A percentile compares a stretch with the other conserved stretches of the same genome.
Conservation (phyloP, 2,329 filamentous ascomycete species). For the Ceratocystis cacaofunesta region DNA sequence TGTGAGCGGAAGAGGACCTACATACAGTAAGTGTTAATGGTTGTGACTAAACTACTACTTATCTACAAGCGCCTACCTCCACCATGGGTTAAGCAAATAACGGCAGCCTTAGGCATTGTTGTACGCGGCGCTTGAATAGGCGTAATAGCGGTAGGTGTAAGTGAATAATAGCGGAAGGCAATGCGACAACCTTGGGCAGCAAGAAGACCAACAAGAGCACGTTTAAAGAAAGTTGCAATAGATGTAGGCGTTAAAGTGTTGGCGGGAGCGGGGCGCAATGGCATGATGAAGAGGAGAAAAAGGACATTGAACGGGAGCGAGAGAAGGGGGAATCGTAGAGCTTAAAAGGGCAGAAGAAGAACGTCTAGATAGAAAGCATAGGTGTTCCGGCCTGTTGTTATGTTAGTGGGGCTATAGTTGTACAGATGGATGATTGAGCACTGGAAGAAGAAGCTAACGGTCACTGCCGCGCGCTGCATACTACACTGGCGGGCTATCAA, state of each 20-base stretch:
- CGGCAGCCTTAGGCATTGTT: slow-evolving; percentile 30
- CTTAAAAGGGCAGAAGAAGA: not conserved
- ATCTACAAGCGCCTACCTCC: slow-evolving; percentile 26
- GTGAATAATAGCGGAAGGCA: slow-evolving; percentile 6
- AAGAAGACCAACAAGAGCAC: slow-evolving; percentile 15
- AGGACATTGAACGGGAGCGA: not conserved
- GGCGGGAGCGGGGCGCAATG: not conserved
- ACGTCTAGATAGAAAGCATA: not conserved
- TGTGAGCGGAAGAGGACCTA: slow-evolving; percentile 43
- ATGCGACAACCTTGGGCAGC: slow-evolving; percentile 12
- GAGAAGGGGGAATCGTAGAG: not conserved
- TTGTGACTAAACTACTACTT: not conserved
- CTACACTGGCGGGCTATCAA: too few relatives aligned
- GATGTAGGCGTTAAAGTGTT: not conserved
- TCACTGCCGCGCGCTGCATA: not conserved
- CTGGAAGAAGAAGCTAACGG: not conserved
- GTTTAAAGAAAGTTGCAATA: slow-evolving; percentile 11
- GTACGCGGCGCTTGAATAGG: not conserved
- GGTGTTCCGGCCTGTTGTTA: not conserved
- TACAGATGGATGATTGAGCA: not conserved
- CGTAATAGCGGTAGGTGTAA: not conserved
- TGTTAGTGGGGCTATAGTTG: not conserved
- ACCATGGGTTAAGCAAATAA: slow-evolving; percentile 36
- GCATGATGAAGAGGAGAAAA: not conserved
- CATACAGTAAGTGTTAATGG: not conserved